Evolutionary conservation across 495 filamentous ascomycete species (phyloP).

Genomic region (Penicillium flavigenum): DNA sequence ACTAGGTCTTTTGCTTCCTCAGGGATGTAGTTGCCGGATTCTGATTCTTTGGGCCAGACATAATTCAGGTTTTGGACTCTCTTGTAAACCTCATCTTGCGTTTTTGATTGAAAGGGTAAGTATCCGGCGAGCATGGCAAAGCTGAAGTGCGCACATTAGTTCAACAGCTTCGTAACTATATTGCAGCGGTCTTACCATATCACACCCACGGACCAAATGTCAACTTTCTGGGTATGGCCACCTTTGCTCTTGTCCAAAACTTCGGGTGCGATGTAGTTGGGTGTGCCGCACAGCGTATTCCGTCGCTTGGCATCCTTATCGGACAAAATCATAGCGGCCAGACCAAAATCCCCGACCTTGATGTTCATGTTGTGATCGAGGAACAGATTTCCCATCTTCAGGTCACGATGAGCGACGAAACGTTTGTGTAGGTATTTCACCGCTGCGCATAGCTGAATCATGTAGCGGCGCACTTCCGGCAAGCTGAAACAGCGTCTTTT

Average conservation of each 20-base stretch:
- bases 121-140: slow-evolving; percentile 90
- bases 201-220: slow-evolving; percentile 95
- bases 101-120: slow-evolving; percentile 83
- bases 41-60: slow-evolving; percentile 67
- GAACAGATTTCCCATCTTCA: slow-evolving; percentile 98
- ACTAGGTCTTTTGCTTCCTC: slow-evolving; percentile 75
- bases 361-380: slow-evolving; percentile 95
- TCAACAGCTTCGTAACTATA: slow-evolving; percentile 4
- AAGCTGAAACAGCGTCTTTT: slow-evolving; percentile 81
- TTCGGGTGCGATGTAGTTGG: slow-evolving; percentile 98
- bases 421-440: slow-evolving; percentile 96
- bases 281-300: slow-evolving; percentile 92
- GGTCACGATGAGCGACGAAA: slow-evolving; percentile 91
- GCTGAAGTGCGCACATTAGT: slow-evolving; percentile 38
- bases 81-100: slow-evolving; percentile 81
- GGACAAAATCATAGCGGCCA: slow-evolving; percentile 88
- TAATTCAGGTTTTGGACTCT: slow-evolving; percentile 70
- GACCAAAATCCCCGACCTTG: slow-evolving; percentile 95
- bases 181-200: slow-evolving; percentile 68
- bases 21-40: slow-evolving; percentile 49
- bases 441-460: slow-evolving; percentile 90
- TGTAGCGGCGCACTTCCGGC: slow-evolving; percentile 86
- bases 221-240: slow-evolving; percentile 89
- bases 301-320: slow-evolving; percentile 80
- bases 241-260: slow-evolving; percentile 75